Evolutionary conservation across 768 basidiomycete genomes (phyloP), one percentile per base, ranked within the genome.

Genomic region (Tricholoma sp.): DNA sequence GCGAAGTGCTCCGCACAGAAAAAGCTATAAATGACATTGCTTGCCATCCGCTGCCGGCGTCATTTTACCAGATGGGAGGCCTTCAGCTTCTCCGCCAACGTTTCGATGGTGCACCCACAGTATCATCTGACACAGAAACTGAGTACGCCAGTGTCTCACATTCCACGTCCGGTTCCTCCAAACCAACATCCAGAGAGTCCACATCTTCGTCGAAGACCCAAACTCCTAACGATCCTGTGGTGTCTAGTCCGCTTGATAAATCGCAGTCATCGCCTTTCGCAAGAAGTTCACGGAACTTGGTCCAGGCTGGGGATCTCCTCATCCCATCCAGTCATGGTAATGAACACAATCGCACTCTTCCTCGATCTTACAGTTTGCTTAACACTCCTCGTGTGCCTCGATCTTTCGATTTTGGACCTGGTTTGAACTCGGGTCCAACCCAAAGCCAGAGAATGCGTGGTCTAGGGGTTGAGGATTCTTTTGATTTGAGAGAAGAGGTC

Each of bases 11-110:
- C 34, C 85, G 94, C 32, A 96, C 97, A 2, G 97, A 99, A 73
- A 93, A 97, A 67, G 90, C 91, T 0, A 96, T 99, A 69, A 99
- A 99, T 64, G 89, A 95, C 59, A 88, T 98, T 59, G 96, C 97
- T 14, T 95, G 94, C 52, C 93, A 98, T 69, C 97, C 97, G 2
- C 78, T 99, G 0, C 95, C 97, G 0, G 73, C 82, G 12, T 85
- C 86, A 0, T 99, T 98, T 74, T 98, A 98, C 64, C 88, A 94
- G 69, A 85, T 88, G 8, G 93, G 93, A 5, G 96, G 97, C 5
- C 80, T 99, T 60, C 86, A 92, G 67, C 81, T 89, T 52, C 81
- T 99, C 2, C 84, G 97, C 18, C 89, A 94, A 58, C 85, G 93
- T n/a, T 98, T 98, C 65, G 88, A 89, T 62, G 82, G 80, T 29